Evolutionary conservation across 1,284 basidiomycete species (phyloP), one percentile per base, ranked within the genome.

Genomic region (Cryptococcus sp.): DNA sequence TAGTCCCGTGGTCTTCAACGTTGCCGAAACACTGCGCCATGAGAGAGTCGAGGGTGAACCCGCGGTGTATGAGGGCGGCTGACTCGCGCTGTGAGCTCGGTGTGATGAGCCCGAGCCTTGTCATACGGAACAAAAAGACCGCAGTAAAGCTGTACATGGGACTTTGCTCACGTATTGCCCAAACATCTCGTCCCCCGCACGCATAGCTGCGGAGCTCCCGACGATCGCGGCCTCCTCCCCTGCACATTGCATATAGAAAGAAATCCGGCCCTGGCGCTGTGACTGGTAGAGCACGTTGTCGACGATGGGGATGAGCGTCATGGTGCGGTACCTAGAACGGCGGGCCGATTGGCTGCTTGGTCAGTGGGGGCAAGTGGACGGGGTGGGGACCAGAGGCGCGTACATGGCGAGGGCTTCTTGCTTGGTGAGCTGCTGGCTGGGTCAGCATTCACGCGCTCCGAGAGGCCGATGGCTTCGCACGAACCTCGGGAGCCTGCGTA

Each of bases 181-280:
- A 55, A 73, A 76, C 35, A 75, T 66, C 88, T 97, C 93, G 75
- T 97, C 94, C 60, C 87, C 84, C n/a, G 78, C 70, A 53, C 83
- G 84, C 63, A 96, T 82, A 1, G 87, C 93, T 13, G 92, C 91
- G 0, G 92, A 91, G 45, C 89, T 87, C 7, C 92, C 93, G 23
- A 95, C 85, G 42, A 96, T 86, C 0, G 91, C 87, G 3, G 89
- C 92, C 80, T 96, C 92, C 77, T 96, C 92, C 23, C 92, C 92
- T 71, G 92, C 79, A 85, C 91, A 77, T 45, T 68, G 68, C 69
- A 73, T 75, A 65, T 94, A 94, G 78, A 96, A 96, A 5, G 89
- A 90, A 67, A 94, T 92, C 70, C 93, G 90, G 28, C 92, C 92
- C 76, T 96, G 92, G 16, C 92, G 83, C 73, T 96, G 92, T 2